These are phyloP conservation scores for Trichoderma aggressivum DNA, from an alignment of 2,329 filamentous ascomycete genomes.

Conservation along the genomic window DNA sequence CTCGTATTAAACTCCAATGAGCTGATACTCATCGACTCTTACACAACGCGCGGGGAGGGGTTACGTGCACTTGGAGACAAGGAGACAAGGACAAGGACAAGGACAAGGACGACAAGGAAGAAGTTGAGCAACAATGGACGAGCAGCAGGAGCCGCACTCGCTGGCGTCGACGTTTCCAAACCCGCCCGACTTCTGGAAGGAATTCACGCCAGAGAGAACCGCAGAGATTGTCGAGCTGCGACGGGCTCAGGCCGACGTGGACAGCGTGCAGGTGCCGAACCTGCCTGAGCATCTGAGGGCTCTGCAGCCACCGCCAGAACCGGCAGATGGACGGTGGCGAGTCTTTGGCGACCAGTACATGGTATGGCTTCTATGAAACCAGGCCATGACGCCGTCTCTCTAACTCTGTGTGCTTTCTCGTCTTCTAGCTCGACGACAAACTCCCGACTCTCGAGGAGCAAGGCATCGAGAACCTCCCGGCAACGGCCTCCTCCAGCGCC, in stretches of 20 bases:
- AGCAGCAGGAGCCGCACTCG: constrained; percentile 45
- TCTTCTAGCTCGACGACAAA: constrained; percentile 52
- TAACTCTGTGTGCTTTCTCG: not conserved
- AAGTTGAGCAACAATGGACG: not conserved
- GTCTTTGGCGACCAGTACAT: constrained; percentile 69
- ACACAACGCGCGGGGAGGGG: constrained; percentile 9
- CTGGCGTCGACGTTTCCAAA: constrained; percentile 72
- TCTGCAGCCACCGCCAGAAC: constrained; percentile 77
- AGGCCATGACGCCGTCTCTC: not conserved
- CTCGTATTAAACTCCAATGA: constrained; percentile 12
- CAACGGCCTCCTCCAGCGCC: constrained; percentile 39
- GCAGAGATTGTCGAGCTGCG: constrained; percentile 49
- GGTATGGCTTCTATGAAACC: constrained; percentile 29
- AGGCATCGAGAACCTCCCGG: constrained; percentile 63
- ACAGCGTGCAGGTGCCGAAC: constrained; percentile 38
- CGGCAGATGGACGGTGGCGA: constrained; percentile 65
- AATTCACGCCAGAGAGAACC: constrained; percentile 77
- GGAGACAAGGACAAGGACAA: not conserved
- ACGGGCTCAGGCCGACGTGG: constrained; percentile 32
- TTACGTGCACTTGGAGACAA: not conserved
- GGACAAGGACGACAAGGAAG: not conserved
- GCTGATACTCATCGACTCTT: constrained; percentile 13
- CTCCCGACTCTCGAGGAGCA: constrained; percentile 66
- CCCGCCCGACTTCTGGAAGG: constrained; percentile 85
- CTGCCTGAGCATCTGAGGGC: constrained; percentile 70